A percentile compares a stretch with the other conserved stretches of the same genome.
These are phyloP conservation scores for Floccularia luteovirens DNA, from an alignment of 768 basidiomycete genomes.

Conservation along the genomic window DNA sequence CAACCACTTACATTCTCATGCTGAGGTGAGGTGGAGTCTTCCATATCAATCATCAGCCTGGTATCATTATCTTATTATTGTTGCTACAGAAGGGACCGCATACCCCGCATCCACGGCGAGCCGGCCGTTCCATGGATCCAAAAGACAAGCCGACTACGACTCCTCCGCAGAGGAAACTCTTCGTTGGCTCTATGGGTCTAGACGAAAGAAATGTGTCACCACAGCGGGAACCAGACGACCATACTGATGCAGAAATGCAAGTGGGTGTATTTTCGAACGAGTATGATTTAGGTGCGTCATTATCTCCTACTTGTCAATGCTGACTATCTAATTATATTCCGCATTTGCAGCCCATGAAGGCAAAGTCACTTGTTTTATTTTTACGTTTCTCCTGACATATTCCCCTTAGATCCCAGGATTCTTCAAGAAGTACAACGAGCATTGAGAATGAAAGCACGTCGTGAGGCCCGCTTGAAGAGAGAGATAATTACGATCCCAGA, in stretches of 20 bases:
- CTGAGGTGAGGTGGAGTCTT: too few species aligned
- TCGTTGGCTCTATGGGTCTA: too few species aligned
- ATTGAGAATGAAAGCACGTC: constrained; percentile 62
- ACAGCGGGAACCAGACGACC: too few species aligned
- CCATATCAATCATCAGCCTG: too few species aligned
- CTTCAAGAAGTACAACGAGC: constrained; percentile 77
- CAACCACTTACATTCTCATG: too few species aligned
- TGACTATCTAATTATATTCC: constrained; percentile 7
- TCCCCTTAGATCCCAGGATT: constrained; percentile 75
- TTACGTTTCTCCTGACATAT: constrained; percentile 3
- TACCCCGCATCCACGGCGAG: constrained; percentile 15
- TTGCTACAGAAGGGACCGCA: constrained; percentile 15
- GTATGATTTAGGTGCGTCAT: constrained; percentile 64
- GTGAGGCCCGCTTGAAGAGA: constrained; percentile 53
- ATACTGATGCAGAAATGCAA: constrained; percentile 14
- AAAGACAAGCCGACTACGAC: constrained; percentile 11
- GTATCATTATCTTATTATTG: too few species aligned
- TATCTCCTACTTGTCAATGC: constrained; percentile 4
- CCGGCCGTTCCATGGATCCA: constrained; percentile 18
- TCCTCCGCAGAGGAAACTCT: too few species aligned
- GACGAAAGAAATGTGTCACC: too few species aligned
- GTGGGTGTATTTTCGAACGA: constrained; percentile 56
- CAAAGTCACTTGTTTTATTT: constrained; percentile 18
- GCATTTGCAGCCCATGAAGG: constrained; percentile 61
- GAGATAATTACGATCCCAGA: constrained; percentile 3